A percentile compares a stretch with the other conserved stretches of the same genome.
phyloP scores from a whole-genome alignment of 768 basidiomycete genomes.

The Antrodiella citrinella region DNA sequence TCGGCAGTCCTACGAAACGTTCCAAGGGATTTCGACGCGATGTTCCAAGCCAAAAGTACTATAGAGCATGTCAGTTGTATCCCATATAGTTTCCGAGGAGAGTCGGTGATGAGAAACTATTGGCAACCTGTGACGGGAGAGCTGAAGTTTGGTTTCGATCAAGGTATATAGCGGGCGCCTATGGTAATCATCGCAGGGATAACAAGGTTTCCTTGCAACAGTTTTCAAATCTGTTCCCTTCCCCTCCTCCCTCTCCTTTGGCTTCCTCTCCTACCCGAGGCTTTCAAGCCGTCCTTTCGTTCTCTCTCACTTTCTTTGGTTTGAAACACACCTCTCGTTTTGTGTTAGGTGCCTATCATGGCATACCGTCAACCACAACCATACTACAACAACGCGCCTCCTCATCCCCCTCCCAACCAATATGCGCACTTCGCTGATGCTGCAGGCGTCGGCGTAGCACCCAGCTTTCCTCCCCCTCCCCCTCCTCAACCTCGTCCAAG shows the following conservation, averaged over 20 bases:
- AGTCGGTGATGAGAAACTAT: no score
- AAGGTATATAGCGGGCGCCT: no score
- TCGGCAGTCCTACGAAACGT: no score
- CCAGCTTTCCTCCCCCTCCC: slow-evolving; percentile 3
- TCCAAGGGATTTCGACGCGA: no score
- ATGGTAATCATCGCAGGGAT: no score
- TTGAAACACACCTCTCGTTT: not conserved
- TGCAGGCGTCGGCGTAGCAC: not conserved
- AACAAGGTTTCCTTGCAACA: no score
- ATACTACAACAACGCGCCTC: slow-evolving; percentile 12
- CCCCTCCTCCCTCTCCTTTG: not conserved
- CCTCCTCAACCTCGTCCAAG: slow-evolving; percentile 4
- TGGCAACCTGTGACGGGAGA: no score
- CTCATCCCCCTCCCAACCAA: not conserved
- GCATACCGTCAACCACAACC: slow-evolving; percentile 20
- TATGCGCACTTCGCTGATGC: not conserved
- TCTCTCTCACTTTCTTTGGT: not conserved
- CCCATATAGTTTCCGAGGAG: no score
- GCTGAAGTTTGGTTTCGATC: no score
- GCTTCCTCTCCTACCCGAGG: not conserved
- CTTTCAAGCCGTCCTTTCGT: slow-evolving; percentile 9
- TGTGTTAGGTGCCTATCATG: slow-evolving; percentile 10
- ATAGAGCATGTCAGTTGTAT: no score
- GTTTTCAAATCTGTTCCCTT: not conserved
- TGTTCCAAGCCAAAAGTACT: no score